These are phyloP conservation scores for Coniochaeta pulveracea DNA, from an alignment of 2,329 filamentous ascomycete genomes.

Conservation along the genomic window DNA sequence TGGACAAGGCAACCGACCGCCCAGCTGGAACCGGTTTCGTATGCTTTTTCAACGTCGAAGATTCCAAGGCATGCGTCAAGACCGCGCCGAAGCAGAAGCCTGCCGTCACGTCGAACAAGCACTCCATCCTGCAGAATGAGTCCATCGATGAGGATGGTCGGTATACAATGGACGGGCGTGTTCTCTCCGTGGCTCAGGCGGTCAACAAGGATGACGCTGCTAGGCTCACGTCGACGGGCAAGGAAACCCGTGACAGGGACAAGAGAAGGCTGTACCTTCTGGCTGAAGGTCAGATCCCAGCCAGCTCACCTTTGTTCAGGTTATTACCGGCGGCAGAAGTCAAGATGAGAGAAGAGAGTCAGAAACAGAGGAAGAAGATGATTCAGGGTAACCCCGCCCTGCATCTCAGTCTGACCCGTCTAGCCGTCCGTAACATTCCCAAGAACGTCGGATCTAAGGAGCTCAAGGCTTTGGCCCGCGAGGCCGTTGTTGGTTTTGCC, in stretches of 20 bases:
- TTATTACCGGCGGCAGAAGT: constrained; percentile 69
- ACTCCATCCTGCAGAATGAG: constrained; percentile 82
- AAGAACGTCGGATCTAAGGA: constrained; percentile 74
- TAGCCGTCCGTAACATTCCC: constrained; percentile 86
- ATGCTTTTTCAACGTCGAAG: constrained; percentile 70
- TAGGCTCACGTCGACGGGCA: constrained; percentile 61
- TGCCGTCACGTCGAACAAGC: constrained; percentile 41
- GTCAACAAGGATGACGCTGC: constrained; percentile 75
- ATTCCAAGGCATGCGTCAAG: constrained; percentile 67
- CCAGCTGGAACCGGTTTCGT: constrained; percentile 92
- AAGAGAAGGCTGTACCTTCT: constrained; percentile 85
- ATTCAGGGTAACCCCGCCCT: constrained; percentile 86
- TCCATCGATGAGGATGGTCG: constrained; percentile 67
- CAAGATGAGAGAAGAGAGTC: constrained; percentile 78
- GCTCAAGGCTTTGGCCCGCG: constrained; percentile 79
- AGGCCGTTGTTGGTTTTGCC: constrained; percentile 91
- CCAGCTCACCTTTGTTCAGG: constrained; percentile 66
- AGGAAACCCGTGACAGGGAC: constrained; percentile 65
- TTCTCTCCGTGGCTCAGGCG: constrained; percentile 74
- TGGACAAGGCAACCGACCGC: constrained; percentile 74
- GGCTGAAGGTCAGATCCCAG: constrained; percentile 70
- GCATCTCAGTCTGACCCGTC: constrained; percentile 77
- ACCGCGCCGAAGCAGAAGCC: constrained; percentile 53
- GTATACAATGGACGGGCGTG: constrained; percentile 84
- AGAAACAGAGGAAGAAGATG: constrained; percentile 76